Evolutionary conservation across 2,329 filamentous ascomycete species (phyloP).

Genomic region (Samsoniella hepiali): DNA sequence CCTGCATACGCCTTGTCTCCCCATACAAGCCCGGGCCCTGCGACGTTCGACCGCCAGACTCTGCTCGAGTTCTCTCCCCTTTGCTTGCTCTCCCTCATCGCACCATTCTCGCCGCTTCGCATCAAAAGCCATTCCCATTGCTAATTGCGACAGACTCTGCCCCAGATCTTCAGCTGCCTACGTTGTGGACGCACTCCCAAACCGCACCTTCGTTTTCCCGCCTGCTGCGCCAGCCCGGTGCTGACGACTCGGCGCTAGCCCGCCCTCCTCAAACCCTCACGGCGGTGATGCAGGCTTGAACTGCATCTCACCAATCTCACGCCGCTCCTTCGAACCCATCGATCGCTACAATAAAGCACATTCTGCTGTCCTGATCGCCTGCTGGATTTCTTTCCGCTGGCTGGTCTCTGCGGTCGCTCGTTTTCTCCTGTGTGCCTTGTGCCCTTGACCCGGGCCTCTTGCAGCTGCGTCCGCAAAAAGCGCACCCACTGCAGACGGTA

Average conservation of each 20-base stretch:
- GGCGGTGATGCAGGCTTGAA: constrained; percentile 18
- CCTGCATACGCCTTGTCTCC: not conserved
- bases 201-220: constrained; percentile 22
- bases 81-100: constrained; percentile 2
- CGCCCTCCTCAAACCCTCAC: constrained; percentile 7
- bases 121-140: constrained; percentile 10
- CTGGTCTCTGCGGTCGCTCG: not conserved
- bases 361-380: not conserved
- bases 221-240: constrained; percentile 26
- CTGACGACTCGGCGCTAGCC: constrained; percentile 28
- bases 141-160: constrained; percentile 17
- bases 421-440: constrained; percentile 3
- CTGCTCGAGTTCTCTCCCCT: not conserved
- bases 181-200: constrained; percentile 3
- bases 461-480: constrained; percentile 30
- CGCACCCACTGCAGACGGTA: constrained; percentile 23
- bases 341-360: constrained; percentile 8
- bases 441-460: constrained; percentile 7
- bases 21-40: not conserved
- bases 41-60: constrained; percentile 19
- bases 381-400: not conserved
- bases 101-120: not conserved
- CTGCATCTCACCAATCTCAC: constrained; percentile 10
- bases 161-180: not conserved
- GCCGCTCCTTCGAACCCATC: constrained; percentile 11